Percentiles rank a stretch among this genome's conserved stretches.
phyloP scores from a whole-genome alignment of 176 grass and related monocot genomes.

The Microstegium vimineum region DNA sequence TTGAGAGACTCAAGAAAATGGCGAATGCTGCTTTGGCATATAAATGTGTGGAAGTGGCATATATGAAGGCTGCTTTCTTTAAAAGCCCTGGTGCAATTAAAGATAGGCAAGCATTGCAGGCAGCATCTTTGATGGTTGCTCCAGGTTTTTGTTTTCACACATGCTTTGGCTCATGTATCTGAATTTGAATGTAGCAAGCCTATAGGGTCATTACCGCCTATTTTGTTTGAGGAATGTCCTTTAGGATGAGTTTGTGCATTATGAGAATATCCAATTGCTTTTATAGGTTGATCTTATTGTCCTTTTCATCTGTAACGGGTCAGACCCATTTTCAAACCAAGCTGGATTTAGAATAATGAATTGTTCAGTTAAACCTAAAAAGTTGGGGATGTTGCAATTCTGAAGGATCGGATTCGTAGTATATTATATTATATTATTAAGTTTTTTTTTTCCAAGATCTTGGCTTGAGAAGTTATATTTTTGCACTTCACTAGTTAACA shows the following conservation, averaged over 20 bases:
- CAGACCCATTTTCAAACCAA: background rate
- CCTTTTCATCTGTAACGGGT: background rate
- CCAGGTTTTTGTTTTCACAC: constrained; percentile 54
- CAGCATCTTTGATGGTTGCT: constrained; percentile 56
- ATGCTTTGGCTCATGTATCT: constrained; percentile 15
- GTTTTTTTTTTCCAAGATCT: background rate
- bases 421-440: background rate
- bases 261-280: background rate
- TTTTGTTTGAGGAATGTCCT: constrained; percentile 10
- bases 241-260: background rate
- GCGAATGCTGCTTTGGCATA: constrained; percentile 82
- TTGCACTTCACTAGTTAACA: background rate
- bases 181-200: background rate
- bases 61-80: constrained; percentile 84
- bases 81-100: constrained; percentile 64
- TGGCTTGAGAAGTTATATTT: background rate
- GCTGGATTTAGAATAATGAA: constrained; percentile 6
- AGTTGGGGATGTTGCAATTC: constrained; percentile 13
- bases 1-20: constrained; percentile 78
- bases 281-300: background rate
- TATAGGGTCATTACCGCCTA: background rate
- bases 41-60: constrained; percentile 96
- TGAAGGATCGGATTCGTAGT: background rate
- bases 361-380: constrained; percentile 17
- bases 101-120: constrained; percentile 73